Evolutionary conservation across 2,329 filamentous ascomycete species (phyloP), one percentile per base, ranked within the genome.

Genomic region (Lecanicillium sp.): DNA sequence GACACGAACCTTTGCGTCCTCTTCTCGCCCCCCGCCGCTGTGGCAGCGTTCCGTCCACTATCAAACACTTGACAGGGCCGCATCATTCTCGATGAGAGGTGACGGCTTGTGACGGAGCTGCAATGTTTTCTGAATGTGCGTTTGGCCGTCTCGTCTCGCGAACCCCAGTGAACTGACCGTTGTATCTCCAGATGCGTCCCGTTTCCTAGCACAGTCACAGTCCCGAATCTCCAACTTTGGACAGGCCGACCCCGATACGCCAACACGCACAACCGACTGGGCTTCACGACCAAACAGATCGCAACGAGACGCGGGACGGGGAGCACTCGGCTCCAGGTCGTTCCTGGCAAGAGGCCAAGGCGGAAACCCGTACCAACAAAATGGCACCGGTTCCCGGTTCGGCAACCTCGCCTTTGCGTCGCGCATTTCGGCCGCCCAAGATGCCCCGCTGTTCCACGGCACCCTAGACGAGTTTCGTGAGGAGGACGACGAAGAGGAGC

Each of bases 201-300:
- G 83, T 52, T 98, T 98, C 61, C 79, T 98, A 53, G 87, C 89
- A 45, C 92, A 97, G 76, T 96, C 89, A 49, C 89, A 95, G 70
- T 94, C 89, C 45, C 83, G 87, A 46, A 71, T 97, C 54, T 87
- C 84, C 49, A 79, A 69, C 59, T 79, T 88, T 44, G 75, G 69
- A 64, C 77, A 83, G 58, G 63, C 75, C 44, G 77, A 66, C 46
- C 65, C 62, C 45, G 64, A 60, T 34, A 33, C 52, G 50, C 22
- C 43, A 46, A 29, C 46, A 47, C 37, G 50, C 53, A 37, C 52
- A 43, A 39, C 49, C 44, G 60, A 63, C 49, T 59, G 58, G 54
- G 48, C 59, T 29, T 57, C 58, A n/a, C 53, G 59, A 19, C 52
- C 59, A 8, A 47, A 51, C 22, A 54, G 60, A 41, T 49, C 51